Base-by-base conservation (phyloP, 2,329 filamentous ascomycete genomes). In the Penicillium sp. region DNA sequence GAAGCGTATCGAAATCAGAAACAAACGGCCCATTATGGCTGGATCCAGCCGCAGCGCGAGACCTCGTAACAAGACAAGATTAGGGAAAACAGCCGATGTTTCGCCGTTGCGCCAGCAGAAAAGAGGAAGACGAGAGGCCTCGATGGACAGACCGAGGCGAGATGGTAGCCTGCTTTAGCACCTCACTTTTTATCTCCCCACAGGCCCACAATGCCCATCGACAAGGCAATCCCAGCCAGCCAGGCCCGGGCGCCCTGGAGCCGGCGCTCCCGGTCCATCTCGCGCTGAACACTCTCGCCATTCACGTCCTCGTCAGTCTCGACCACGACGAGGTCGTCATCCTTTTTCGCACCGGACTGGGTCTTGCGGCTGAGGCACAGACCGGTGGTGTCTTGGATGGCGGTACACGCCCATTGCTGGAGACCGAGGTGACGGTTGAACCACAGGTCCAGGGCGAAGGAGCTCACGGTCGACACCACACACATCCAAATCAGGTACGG, bases 401-500 rank as follows among this genome's bases (percentile, higher is more conserved):
- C 35, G 20, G 50, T 56, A 37, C 58, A 42, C 11, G 47, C 21
- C 64, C 65, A 65, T 23, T 53, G 50, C 42, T 57, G 54, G 33
- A 71, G 64, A 18, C 80, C 74, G 29, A 76, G 73, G 16, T 85
- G 69, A 7, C 85, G 78, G 66, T 87, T 83, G 66, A 85, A 87
- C 73, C 80, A 86, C 31, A 79, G 77, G 63, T 88, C 84, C 72
- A 86, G 78, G 46, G 73, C 73, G 45, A 65, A 63, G 25, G 66
- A 49, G 56, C 65, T 60, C 18, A 70, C 46, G 10, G 72, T 68
- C 1, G 71, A 62, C 41, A 89, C 76, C 17, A 88, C 68, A 2
- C 83, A 81, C 10, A 87, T 88, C 81, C 93, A 96, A 43, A 96
- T 68, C 17, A 96, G 81, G 63, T 95, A 97, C 0, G 91, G 91